phyloP scores from a whole-genome alignment of 2,329 filamentous ascomycete species.

The Conoideocrella luteorostrata region DNA sequence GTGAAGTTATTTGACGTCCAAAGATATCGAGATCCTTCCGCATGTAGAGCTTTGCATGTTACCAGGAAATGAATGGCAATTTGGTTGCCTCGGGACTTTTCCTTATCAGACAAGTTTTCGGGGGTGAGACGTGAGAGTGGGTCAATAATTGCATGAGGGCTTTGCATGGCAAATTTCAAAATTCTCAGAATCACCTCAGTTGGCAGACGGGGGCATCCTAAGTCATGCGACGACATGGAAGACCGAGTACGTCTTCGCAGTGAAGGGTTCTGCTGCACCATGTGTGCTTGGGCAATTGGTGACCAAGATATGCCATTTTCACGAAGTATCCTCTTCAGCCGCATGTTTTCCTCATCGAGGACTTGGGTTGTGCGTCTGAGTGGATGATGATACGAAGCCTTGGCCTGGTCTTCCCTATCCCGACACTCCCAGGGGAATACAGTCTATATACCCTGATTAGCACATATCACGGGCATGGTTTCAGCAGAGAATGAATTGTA shows the following conservation, averaged over 20 bases:
- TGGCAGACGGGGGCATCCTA: conserved; percentile 38
- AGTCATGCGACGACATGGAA: conserved; percentile 21
- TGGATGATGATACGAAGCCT: conserved; percentile 40
- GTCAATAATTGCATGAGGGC: conserved; percentile 44
- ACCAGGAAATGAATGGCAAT: conserved; percentile 48
- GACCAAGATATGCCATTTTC: conserved; percentile 48
- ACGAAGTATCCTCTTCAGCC: conserved; percentile 44
- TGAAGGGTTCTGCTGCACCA: conserved; percentile 23
- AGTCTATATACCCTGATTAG: conserved; percentile 16
- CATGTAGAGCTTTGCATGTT: conserved; percentile 42
- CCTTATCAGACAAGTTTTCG: conserved; percentile 37
- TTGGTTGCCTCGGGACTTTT: conserved; percentile 38
- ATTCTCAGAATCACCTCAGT: conserved; percentile 47
- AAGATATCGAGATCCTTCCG: conserved; percentile 42
- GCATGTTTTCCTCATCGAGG: conserved; percentile 42
- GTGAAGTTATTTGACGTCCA: conserved; percentile 48
- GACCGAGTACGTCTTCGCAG: conserved; percentile 26
- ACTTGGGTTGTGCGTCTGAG: conserved; percentile 39
- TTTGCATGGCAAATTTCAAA: conserved; percentile 44
- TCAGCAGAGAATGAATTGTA: too few species aligned
- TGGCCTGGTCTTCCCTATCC: conserved; percentile 45
- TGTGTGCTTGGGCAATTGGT: conserved; percentile 25
- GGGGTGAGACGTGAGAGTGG: conserved; percentile 39
- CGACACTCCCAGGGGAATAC: conserved; percentile 43
- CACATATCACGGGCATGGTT: too few species aligned